Base-by-base conservation (phyloP, 106 monocot genomes). In the Apostasia ramifera region DNA sequence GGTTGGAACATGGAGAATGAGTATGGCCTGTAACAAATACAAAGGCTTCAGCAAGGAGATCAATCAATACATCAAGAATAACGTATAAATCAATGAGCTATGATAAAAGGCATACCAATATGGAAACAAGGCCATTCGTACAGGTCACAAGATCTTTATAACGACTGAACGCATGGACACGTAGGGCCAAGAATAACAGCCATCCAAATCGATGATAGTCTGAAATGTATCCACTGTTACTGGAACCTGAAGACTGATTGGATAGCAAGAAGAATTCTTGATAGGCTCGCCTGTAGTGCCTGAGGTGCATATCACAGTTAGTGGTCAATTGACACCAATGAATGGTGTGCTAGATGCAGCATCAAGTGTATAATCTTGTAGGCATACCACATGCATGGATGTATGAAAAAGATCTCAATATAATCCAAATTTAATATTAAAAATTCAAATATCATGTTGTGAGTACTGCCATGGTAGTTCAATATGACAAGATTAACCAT, bases 181-280 rank as follows among this genome's bases (percentile, higher is more conserved):
- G 85, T 66, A 89, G 63, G 56, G 84, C 86, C 77, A 97, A 76
- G 78, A 97, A 92, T 39, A 97, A 64, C 45, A 97, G 78, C 97
- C 97, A 97, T 67, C 97, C 97, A 80, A 97, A 97, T 3, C 81
- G 86, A 80, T 89, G 91, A 57, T 78, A 89, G 40, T 92, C 97
- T 55, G 97, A 84, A 63, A 85, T 47, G 64, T 79, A 79, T 66
- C 74, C 85, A 4, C 55, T 13, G 49, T 58, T 79, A 49, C 38
- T 45, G 26, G 53, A 70, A 70, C 51, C 57, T 63, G 70, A 75
- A 45, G 72, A 62, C 44, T 82, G 70, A 61, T 37, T 53, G 51
- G 49, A 77, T 39, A 45, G 64, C 66, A 85, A 38, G 75, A 97
- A 97, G 40, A 97, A 76, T 59, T 92, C 85, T 67, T 78, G 69